phyloP scores from a whole-genome alignment of 768 basidiomycete species.

The Russula sp. region DNA sequence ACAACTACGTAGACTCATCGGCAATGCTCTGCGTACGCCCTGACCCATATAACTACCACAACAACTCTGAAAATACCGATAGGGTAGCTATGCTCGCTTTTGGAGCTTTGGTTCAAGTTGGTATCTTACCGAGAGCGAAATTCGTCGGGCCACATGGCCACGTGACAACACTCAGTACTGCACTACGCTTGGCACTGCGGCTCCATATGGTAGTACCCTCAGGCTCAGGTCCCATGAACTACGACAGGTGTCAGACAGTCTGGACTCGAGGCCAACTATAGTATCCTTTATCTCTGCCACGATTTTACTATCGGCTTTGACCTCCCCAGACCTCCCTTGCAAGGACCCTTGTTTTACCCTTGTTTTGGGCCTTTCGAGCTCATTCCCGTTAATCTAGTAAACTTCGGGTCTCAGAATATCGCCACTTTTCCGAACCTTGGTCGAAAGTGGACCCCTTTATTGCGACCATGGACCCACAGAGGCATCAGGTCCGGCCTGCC shows the following conservation, averaged over 20 bases:
- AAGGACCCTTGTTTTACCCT: constrained; percentile 35
- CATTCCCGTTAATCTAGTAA: constrained; percentile 32
- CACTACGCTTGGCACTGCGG: too few relatives aligned
- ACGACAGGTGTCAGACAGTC: neutral
- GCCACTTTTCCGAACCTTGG: constrained; percentile 44
- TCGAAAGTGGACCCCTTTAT: constrained; percentile 34
- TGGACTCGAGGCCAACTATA: neutral
- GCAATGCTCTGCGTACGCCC: neutral
- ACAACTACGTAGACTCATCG: too few relatives aligned
- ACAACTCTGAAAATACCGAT: neutral
- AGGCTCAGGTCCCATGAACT: neutral
- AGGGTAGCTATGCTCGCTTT: neutral
- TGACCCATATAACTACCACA: neutral
- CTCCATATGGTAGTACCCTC: too few relatives aligned
- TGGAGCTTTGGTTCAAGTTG: neutral
- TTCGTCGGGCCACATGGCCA: neutral
- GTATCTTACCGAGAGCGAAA: neutral
- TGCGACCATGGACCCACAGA: constrained; percentile 29
- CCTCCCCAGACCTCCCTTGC: constrained; percentile 30
- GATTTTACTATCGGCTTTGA: constrained; percentile 32
- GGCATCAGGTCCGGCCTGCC: constrained; percentile 33
- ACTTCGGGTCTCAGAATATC: constrained; percentile 41
- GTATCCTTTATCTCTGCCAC: constrained; percentile 1
- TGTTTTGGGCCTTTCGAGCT: constrained; percentile 41
- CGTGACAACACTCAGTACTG: neutral